These are phyloP conservation scores for Fistulinella prunicolor DNA, from an alignment of 768 basidiomycete species.

Conservation along the genomic window DNA sequence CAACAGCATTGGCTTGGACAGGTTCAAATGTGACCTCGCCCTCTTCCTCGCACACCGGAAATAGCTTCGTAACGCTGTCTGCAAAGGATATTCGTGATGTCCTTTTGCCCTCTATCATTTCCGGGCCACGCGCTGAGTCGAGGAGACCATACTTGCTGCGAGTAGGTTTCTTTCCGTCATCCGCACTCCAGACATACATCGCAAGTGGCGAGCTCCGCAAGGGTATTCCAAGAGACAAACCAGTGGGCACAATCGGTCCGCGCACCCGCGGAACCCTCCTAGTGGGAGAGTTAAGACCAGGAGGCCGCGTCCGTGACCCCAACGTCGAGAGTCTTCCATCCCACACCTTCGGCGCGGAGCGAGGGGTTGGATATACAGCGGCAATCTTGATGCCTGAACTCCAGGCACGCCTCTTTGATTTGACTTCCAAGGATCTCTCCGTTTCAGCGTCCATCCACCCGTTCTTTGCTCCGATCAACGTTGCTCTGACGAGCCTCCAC, in stretches of 20 bases:
- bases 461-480: constrained; percentile 18
- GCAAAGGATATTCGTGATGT: constrained; percentile 17
- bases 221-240: constrained; percentile 50
- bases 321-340: constrained; percentile 3
- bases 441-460: constrained; percentile 27
- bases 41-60: constrained; percentile 33
- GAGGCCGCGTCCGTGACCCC: constrained; percentile 9
- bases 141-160: constrained; percentile 19
- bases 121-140: constrained; percentile 9
- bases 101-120: constrained; percentile 15
- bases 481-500: constrained; percentile 37
- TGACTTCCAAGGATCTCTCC: constrained; percentile 48
- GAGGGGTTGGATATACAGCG: constrained; percentile 19
- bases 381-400: constrained; percentile 47
- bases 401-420: constrained; percentile 66
- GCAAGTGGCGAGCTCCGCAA: constrained; percentile 51
- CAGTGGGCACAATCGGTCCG: constrained; percentile 29
- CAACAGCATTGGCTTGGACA: constrained; percentile 11
- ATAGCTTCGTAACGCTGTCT: constrained; percentile 20
- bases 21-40: constrained; percentile 33
- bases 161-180: constrained; percentile 32
- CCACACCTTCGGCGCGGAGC: constrained; percentile 16
- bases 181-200: constrained; percentile 35
- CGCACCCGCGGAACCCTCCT: constrained; percentile 1
- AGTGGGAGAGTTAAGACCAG: constrained; percentile 18